Base-by-base conservation (phyloP, 768 basidiomycete species). In the Tricholoma furcatifolium region DNA sequence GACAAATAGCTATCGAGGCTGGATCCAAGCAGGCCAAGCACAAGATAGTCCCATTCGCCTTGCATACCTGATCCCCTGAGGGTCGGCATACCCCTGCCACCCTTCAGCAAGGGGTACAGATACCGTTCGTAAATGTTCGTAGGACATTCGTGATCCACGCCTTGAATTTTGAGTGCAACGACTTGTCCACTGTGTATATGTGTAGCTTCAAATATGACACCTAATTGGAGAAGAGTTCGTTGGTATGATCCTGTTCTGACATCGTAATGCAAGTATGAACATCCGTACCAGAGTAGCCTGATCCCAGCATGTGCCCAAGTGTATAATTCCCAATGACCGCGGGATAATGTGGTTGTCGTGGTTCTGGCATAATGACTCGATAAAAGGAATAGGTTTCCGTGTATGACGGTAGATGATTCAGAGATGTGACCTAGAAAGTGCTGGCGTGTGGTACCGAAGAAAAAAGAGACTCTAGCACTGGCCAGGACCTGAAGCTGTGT, bases 151-250 rank as follows among this genome's bases (percentile, higher is more conserved):
- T 88, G 83, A 57, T 89, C 73, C 18, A 81, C 69, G 51, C 76
- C 74, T 66, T 91, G 88, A 9, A 91, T 70, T 64, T 91, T 91
- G 50, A 91, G 74, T 2, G 88, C 88, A 38, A 87, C 86, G n/a
- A 75, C 65, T 39, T 84, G 75, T 17, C 74, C 71, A 2, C 71
- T 84, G 60, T 82, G 73, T 1, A 89, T 56, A 58, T 91, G 68
- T 12, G 60, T 65, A 1, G 89, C 88, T 18, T 78, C 74, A 61
- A 76, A 91, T 53, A 90, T 91, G 15, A 84, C 82, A 36, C 89
- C 88, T 90, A 57, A 20, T n/a, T n/a, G 47, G 48, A 45, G 35
- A 48, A 3, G 8, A 43, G n/a, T n/a, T n/a, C n/a, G 27, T 11
- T 8, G 24, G 43, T 36, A 23, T 21, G 17, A 50, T 34, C 32